Conservation (phyloP, 2,329 filamentous ascomycete species). For the Cercospora sesami region DNA sequence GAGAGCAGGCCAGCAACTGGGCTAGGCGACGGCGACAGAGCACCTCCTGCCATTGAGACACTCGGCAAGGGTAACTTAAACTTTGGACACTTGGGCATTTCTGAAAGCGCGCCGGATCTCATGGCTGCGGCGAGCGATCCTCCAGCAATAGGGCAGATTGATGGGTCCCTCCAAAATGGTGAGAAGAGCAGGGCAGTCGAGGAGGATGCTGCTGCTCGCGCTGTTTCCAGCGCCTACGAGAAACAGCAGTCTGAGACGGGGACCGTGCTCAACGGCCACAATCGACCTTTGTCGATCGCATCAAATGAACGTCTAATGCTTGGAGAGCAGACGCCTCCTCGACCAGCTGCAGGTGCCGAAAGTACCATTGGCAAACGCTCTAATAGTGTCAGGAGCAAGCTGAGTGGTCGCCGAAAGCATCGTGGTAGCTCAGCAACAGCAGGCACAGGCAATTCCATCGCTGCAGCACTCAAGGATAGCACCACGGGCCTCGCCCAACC, state of each 20-base stretch:
- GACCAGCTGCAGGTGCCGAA: conserved; percentile 57
- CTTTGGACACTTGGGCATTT: conserved; percentile 81
- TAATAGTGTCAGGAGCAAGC: conserved; percentile 54
- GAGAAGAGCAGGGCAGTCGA: conserved; percentile 58
- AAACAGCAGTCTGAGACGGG: conserved; percentile 40
- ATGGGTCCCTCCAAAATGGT: conserved; percentile 41
- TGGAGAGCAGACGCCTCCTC: conserved; percentile 65
- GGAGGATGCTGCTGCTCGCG: conserved; percentile 59
- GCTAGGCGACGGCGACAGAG: conserved; percentile 56
- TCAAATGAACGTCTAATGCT: conserved; percentile 40
- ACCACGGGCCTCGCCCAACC: conserved; percentile 69
- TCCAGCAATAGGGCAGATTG: conserved; percentile 4
- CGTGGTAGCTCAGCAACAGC: conserved; percentile 74
- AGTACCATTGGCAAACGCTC: conserved; percentile 57
- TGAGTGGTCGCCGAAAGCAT: conserved; percentile 63
- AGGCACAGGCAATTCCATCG: conserved; percentile 67
- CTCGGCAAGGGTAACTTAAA: conserved; percentile 86
- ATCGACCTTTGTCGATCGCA: conserved; percentile 43
- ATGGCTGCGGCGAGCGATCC: conserved; percentile 50
- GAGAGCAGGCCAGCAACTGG: conserved; percentile 36
- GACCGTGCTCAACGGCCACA: conserved; percentile 38
- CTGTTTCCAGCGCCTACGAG: conserved; percentile 62
- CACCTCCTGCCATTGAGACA: conserved; percentile 78
- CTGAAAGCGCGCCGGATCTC: conserved; percentile 57
- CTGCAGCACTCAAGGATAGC: conserved; percentile 69